Percentiles rank a stretch among this genome's conserved stretches.
phyloP scores from a whole-genome alignment of 495 filamentous ascomycete genomes.

The Margaritispora aquatica region DNA sequence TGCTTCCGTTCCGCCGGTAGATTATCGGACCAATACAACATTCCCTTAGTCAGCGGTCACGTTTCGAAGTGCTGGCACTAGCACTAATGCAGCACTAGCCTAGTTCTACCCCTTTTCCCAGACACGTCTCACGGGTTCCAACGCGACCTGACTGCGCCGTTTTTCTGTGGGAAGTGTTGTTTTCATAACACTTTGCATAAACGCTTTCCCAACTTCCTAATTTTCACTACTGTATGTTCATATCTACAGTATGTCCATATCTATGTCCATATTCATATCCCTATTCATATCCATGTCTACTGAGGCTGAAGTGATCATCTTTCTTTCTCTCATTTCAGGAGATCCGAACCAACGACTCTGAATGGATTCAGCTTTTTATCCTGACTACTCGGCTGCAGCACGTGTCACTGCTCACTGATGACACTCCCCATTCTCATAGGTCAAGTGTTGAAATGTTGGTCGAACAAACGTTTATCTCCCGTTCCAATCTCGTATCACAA shows the following conservation, averaged over 20 bases:
- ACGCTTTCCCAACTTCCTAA: background rate
- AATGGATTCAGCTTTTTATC: background rate
- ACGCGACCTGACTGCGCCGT: too few species aligned
- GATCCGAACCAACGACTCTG: background rate
- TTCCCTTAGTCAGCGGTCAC: background rate
- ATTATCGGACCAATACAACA: too few species aligned
- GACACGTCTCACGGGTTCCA: background rate
- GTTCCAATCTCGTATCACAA: slow-evolving; percentile 13
- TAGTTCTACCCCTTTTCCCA: background rate
- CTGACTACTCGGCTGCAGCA: background rate
- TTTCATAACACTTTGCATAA: background rate
- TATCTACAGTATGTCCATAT: too few species aligned
- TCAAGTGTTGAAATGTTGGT: background rate
- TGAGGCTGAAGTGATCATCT: too few species aligned
- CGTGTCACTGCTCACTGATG: background rate
- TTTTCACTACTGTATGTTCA: too few species aligned
- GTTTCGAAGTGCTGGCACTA: background rate
- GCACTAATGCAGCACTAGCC: background rate
- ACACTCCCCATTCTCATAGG: background rate
- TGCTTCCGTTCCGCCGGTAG: background rate
- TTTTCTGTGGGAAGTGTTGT: background rate
- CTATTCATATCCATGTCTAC: too few species aligned
- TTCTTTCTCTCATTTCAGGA: background rate
- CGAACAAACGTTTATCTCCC: background rate
- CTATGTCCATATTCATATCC: too few species aligned